phyloP scores from a whole-genome alignment of 208 protist species.

The Tritrichomonas foetus region DNA sequence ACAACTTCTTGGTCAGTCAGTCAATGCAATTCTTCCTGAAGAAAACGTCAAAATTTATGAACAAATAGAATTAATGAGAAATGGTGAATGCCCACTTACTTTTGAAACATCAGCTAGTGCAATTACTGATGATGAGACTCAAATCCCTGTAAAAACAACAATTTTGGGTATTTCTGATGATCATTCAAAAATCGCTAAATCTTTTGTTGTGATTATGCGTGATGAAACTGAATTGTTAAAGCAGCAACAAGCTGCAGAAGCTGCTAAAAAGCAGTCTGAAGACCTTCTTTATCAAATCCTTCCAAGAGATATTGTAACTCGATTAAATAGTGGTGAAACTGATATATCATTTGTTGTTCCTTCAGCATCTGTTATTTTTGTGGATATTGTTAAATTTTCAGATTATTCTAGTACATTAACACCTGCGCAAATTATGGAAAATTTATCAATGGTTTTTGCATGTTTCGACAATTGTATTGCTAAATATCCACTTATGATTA shows the following conservation, averaged over 20 bases:
- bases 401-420: not conserved
- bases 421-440: not conserved
- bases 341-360: conserved; percentile 3
- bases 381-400: not conserved
- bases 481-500: not conserved
- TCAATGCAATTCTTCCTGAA: too few species aligned
- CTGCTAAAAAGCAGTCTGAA: not conserved
- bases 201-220: not conserved
- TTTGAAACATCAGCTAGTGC: not conserved
- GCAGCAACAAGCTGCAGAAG: not conserved
- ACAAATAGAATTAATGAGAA: not conserved
- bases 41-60: too few species aligned
- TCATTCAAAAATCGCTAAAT: not conserved
- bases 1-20: not conserved
- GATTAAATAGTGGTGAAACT: conserved; percentile 12
- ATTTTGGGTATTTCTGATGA: not conserved
- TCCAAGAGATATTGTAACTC: not conserved
- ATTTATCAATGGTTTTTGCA: not conserved
- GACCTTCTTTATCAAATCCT: not conserved
- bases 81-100: not conserved
- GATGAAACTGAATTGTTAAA: not conserved
- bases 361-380: conserved; percentile 19
- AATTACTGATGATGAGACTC: conserved; percentile 5
- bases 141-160: not conserved
- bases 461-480: not conserved